Conservation (phyloP, 345 rosid genomes). For the Corymbia maculata region DNA sequence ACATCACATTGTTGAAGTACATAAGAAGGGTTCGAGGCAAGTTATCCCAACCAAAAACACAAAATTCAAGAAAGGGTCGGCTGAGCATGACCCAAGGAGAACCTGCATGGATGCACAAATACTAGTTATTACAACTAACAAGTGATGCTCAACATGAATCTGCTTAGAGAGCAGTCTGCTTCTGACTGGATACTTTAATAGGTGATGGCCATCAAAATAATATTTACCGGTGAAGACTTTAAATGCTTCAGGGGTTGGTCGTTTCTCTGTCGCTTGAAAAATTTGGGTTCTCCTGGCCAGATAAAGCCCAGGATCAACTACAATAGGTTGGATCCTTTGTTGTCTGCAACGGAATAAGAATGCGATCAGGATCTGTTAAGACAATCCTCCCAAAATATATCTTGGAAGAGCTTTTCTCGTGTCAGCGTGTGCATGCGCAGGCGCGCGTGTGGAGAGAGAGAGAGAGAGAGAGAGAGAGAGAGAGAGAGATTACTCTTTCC, state of each 20-base stretch:
- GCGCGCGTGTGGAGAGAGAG: background rate
- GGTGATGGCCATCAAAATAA: background rate
- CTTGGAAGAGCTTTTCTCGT: background rate
- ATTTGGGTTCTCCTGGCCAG: constrained; percentile 83
- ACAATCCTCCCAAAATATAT: background rate
- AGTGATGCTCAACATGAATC: background rate
- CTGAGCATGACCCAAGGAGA: constrained; percentile 85
- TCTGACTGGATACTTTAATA: background rate
- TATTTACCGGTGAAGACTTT: constrained; percentile 82
- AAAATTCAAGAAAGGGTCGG: constrained; percentile 76
- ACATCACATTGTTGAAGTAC: constrained; percentile 83
- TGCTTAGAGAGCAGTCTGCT: background rate
- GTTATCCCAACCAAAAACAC: constrained; percentile 96
- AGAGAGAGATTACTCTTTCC: constrained; percentile 87
- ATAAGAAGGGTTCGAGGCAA: constrained; percentile 82
- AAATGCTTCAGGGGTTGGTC: constrained; percentile 76
- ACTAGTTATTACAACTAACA: background rate
- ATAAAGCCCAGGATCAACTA: constrained; percentile 89
- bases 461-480: background rate
- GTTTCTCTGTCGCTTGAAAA: constrained; percentile 76
- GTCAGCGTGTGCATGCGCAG: background rate
- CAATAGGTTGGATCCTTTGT: constrained; percentile 77
- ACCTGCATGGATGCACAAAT: constrained; percentile 34
- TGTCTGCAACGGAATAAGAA: constrained; percentile 29
- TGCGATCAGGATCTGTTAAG: background rate